Conservation (phyloP, 1,284 basidiomycete species). For the Gastroboletus turbinatus region DNA sequence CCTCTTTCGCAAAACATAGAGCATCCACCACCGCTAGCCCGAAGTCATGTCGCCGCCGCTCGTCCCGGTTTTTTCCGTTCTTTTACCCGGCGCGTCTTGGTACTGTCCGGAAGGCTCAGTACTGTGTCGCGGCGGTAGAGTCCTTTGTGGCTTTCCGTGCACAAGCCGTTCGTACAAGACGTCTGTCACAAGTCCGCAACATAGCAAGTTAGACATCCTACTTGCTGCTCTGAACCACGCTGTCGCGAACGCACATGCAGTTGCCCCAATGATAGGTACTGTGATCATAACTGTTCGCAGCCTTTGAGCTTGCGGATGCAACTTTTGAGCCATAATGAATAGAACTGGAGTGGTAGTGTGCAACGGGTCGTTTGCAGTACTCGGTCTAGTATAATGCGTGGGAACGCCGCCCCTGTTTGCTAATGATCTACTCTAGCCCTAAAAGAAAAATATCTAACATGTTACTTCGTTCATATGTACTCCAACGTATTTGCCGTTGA, state of each 20-base stretch:
- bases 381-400: conserved; percentile 4
- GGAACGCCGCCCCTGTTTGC: neutral
- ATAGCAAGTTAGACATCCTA: conserved; percentile 13
- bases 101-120: neutral
- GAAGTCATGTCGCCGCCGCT: conserved; percentile 1
- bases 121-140: conserved; percentile 26
- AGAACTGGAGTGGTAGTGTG: neutral
- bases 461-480: no score
- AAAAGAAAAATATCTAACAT: no score
- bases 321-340: conserved; percentile 29
- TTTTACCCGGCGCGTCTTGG: neutral
- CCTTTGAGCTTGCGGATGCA: conserved; percentile 49
- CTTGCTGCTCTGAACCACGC: neutral
- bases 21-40: neutral
- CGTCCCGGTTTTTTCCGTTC: conserved; percentile 23
- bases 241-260: conserved; percentile 39
- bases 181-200: conserved; percentile 38
- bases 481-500: neutral
- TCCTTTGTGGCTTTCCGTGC: conserved; percentile 57
- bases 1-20: conserved; percentile 15
- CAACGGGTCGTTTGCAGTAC: neutral
- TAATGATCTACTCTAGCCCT: neutral
- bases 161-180: conserved; percentile 66
- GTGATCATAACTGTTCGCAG: conserved; percentile 61
- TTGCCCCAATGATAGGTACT: conserved; percentile 61